A percentile compares a stretch with the other conserved stretches of the same genome.
Conservation (phyloP, 164 flowering plant genomes). For the Stephania cephalantha region DNA sequence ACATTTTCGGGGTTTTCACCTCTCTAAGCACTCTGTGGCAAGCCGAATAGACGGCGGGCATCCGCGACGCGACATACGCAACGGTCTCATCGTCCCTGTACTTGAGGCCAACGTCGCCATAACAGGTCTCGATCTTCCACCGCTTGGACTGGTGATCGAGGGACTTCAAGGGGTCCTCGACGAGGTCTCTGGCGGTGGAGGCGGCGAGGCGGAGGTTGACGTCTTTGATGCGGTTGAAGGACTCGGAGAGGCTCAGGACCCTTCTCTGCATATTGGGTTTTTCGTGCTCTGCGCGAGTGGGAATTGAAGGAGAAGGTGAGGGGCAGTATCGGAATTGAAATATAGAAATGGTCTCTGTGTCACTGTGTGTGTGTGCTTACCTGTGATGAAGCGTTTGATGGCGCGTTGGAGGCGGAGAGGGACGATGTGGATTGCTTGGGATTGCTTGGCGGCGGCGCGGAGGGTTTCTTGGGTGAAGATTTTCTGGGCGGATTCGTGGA, state of each 20-base stretch:
- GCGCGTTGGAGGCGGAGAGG: slow-evolving; percentile 86
- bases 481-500: slow-evolving; percentile 50
- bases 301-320: neutral
- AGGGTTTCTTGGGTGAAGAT: slow-evolving; percentile 64
- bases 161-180: slow-evolving; percentile 66
- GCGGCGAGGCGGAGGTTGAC: slow-evolving; percentile 39
- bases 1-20: slow-evolving; percentile 3
- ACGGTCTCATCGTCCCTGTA: slow-evolving; percentile 67
- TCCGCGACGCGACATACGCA: slow-evolving; percentile 93
- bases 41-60: slow-evolving; percentile 97
- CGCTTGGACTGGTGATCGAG: slow-evolving; percentile 41
- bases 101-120: slow-evolving; percentile 77
- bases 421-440: slow-evolving; percentile 46
- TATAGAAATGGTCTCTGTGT: neutral
- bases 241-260: slow-evolving; percentile 64
- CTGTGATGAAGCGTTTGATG: slow-evolving; percentile 63
- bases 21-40: slow-evolving; percentile 66
- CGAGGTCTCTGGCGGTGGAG: slow-evolving; percentile 56
- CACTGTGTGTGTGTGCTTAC: slow-evolving; percentile 25
- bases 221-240: slow-evolving; percentile 61
- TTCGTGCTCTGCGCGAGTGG: slow-evolving; percentile 53
- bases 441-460: slow-evolving; percentile 71
- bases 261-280: slow-evolving; percentile 65
- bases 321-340: neutral
- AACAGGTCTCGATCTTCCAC: slow-evolving; percentile 77